Base-by-base conservation (phyloP, 1,139 yeast species). In the Casaregolazyma lundiana region DNA sequence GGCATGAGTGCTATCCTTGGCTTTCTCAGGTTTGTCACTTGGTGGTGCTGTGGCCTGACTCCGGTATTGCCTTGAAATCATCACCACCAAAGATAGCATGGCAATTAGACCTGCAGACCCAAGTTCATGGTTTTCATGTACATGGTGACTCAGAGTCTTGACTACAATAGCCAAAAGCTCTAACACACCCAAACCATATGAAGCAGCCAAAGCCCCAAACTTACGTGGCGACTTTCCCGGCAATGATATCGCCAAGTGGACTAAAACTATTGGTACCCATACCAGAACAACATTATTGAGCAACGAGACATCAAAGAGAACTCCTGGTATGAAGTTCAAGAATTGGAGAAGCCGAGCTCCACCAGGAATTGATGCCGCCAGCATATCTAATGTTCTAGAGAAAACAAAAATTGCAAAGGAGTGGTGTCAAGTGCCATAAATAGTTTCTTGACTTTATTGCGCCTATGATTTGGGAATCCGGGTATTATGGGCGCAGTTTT, bases 401-500 rank as follows among this genome's bases (percentile, higher is more conserved):
- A 3, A n/a, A 26, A 24, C 11, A 26, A 11, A 11, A 26, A 15
- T 26, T 26, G 32, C 13, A 26, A 26, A 26, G 3, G 11, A 26
- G 32, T 26, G 32, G 32, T 26, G 32, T 26, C 32, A n/a, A 26
- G 32, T 15, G 32, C 32, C 32, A 26, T 26, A 26, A 26, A 26
- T 26, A 26, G 32, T 26, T 26, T 26, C 32, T 26, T 26, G 32
- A 13, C 32, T 26, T n/a, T 9, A 3, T 26, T 26, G 13, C 32
- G 32, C 32, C 32, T 26, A 26, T 26, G 32, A 26, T 26, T 15
- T 26, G 32, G 32, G 32, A 26, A 26, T 26, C 32, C 32, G 11
- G 32, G 32, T 26, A 26, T 26, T 26, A 26, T 26, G 32, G 32
- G 32, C n/a, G 32, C 32, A 26, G 32, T 26, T 26, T 26, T 26